Conservation (phyloP, 306 rosid genomes). For the Chamaecrista fasciculata region DNA sequence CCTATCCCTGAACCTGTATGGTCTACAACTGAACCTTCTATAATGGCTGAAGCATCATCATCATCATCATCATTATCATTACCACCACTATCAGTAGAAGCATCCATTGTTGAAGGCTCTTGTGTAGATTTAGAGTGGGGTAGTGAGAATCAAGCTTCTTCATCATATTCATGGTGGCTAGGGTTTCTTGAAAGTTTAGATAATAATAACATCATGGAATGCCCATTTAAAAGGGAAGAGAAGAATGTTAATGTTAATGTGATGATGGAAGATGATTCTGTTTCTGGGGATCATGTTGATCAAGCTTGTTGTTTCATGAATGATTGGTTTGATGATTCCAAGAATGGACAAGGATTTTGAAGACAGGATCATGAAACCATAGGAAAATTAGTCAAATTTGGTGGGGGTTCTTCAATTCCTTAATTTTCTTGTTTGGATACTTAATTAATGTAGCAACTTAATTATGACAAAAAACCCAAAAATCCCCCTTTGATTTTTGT, state of each 20-base stretch:
- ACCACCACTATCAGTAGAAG: background rate
- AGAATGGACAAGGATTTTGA: constrained; percentile 34
- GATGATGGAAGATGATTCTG: background rate
- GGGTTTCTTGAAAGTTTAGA: constrained; percentile 3
- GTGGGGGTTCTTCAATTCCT: background rate
- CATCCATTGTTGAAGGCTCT: background rate
- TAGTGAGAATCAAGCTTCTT: constrained; percentile 10
- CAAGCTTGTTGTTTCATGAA: background rate
- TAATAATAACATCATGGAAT: background rate
- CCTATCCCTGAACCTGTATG: constrained; percentile 1
- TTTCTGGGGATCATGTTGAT: background rate
- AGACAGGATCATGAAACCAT: constrained; percentile 24
- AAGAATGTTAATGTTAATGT: background rate
- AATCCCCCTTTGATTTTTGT: no score
- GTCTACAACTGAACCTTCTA: constrained; percentile 3
- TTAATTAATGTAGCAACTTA: background rate
- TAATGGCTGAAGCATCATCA: background rate
- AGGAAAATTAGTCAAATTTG: background rate
- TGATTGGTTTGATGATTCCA: constrained; percentile 32
- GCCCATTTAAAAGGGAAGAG: background rate
- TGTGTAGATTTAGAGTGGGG: constrained; percentile 2
- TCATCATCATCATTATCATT: background rate
- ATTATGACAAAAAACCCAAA: background rate
- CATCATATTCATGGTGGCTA: constrained; percentile 11
- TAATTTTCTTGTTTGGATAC: background rate